Percentiles rank a stretch among this genome's conserved stretches.
These are phyloP conservation scores for Marasmius tenuissimus DNA, from an alignment of 1,284 basidiomycete genomes.

Conservation along the genomic window DNA sequence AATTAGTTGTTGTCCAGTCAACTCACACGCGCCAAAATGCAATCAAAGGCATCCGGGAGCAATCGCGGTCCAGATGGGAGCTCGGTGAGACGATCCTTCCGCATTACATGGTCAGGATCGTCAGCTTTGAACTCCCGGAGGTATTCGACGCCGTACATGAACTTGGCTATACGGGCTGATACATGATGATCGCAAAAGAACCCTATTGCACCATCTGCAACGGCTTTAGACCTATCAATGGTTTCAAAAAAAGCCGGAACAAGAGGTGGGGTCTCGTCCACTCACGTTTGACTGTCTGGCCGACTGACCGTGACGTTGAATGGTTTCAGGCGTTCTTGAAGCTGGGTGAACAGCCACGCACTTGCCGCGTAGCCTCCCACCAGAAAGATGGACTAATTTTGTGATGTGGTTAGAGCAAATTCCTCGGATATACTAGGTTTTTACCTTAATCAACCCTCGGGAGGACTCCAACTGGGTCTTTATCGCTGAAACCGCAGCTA, in stretches of 20 bases:
- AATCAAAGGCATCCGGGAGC: conserved; percentile 77
- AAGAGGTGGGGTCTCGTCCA: conserved; percentile 9
- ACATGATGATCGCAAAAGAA: conserved; percentile 83
- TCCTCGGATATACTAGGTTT: conserved; percentile 2
- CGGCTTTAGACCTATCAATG: conserved; percentile 66
- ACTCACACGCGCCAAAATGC: conserved; percentile 67
- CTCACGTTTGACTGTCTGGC: conserved; percentile 75
- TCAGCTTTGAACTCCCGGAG: conserved; percentile 63
- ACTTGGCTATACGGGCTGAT: conserved; percentile 72
- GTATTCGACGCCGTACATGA: conserved; percentile 80
- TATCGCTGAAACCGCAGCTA: conserved; percentile 67
- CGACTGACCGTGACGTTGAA: conserved; percentile 62
- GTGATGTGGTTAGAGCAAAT: background rate
- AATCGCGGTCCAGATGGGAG: conserved; percentile 72
- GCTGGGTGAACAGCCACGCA: conserved; percentile 73
- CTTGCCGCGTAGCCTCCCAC: conserved; percentile 81
- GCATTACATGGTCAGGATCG: conserved; percentile 63
- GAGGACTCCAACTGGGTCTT: conserved; percentile 67
- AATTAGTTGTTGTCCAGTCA: conserved; percentile 1
- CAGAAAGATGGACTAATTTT: conserved; percentile 63
- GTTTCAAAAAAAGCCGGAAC: background rate
- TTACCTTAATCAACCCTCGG: conserved; percentile 62
- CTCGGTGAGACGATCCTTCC: conserved; percentile 67
- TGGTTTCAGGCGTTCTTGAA: conserved; percentile 61
- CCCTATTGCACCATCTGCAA: conserved; percentile 77